These are phyloP conservation scores for Xylaria cubensis DNA, from an alignment of 495 filamentous ascomycete species.

Conservation along the genomic window DNA sequence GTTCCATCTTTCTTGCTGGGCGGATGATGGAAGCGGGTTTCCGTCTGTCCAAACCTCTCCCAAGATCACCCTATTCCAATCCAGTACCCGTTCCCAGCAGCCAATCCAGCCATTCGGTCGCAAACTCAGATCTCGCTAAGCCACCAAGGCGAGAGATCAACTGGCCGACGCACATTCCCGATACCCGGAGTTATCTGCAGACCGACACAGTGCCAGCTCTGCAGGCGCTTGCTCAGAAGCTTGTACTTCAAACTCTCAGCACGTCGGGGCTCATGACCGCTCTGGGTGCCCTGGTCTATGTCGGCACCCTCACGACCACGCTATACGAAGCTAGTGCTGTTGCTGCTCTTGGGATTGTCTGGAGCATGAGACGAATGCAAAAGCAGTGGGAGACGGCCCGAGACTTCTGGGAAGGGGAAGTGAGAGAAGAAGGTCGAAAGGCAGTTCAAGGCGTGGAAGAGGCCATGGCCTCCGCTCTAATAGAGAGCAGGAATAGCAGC, in stretches of 20 bases:
- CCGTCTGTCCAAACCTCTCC: constrained; percentile 33
- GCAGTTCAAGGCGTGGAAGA: constrained; percentile 74
- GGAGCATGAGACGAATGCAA: constrained; percentile 77
- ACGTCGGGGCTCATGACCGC: constrained; percentile 67
- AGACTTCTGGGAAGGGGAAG: constrained; percentile 73
- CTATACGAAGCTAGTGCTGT: constrained; percentile 81
- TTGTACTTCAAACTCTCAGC: constrained; percentile 76
- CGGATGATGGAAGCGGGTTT: constrained; percentile 69
- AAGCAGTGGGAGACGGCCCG: constrained; percentile 76
- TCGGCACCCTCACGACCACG: constrained; percentile 59
- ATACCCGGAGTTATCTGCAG: constrained; percentile 66
- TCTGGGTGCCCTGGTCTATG: constrained; percentile 71
- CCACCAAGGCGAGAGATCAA: constrained; percentile 28
- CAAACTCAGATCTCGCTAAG: not conserved
- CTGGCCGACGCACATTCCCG: constrained; percentile 59
- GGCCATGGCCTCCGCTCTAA: constrained; percentile 63
- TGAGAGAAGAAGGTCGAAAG: constrained; percentile 80
- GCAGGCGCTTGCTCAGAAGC: constrained; percentile 79
- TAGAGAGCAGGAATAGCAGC: constrained; percentile 7
- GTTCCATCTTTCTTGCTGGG: constrained; percentile 80
- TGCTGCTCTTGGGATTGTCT: constrained; percentile 78
- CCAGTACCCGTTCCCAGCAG: constrained; percentile 9
- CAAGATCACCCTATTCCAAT: constrained; percentile 16
- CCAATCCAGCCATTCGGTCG: constrained; percentile 11
- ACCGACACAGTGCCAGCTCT: constrained; percentile 71